Base-by-base conservation (phyloP, 768 basidiomycete species). In the Mycena crocata region DNA sequence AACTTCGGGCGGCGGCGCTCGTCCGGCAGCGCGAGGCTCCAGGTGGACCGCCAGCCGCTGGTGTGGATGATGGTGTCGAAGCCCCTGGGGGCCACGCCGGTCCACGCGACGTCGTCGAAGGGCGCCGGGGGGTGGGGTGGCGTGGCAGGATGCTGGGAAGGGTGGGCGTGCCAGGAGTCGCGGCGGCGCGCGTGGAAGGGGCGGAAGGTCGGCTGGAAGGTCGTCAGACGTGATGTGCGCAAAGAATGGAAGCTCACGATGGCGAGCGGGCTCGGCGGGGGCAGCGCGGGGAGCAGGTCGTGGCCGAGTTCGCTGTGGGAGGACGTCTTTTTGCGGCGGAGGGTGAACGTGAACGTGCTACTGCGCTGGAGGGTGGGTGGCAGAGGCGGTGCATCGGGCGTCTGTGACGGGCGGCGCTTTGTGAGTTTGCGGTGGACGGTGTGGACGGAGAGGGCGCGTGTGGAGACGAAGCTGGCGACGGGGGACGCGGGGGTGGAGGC, bases 161-260 rank as follows among this genome's bases (percentile, higher is more conserved):
- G 32, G 24, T 54, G 46, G 2, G 48, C 42, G 28, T 69, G 68
- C 68, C 68, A 69, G 39, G 68, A 69, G 61, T 69, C 68, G 21
- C 64, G 63, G 17, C 37, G 58, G 30, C 64, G 68, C n/a, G 64
- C 64, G 24, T 69, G 68, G 45, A 69, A 69, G 5, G 68, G 60
- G 23, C 49, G 52, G 51, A 63, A 57, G 26, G 44, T 49, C 17
- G 68, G 64, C 69, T 70, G 56, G 34, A 32, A 39, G 34, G 3
- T 39, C 3, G 14, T 57, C 52, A 61, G 28, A 63, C 24, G 32
- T 46, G 14, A 58, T 35, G 26, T 14, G 2, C 13, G 34, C 24
- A 39, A 40, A n/a, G 7, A 48, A 23, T 23, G 19, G 23, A 39
- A 10, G 26, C 60, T 24, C 24, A 69, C 68, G 8, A 67, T 48